Evolutionary conservation across 2,329 filamentous ascomycete species (phyloP), one percentile per base, ranked within the genome.

Genomic region (Daldinia eschscholtzii): DNA sequence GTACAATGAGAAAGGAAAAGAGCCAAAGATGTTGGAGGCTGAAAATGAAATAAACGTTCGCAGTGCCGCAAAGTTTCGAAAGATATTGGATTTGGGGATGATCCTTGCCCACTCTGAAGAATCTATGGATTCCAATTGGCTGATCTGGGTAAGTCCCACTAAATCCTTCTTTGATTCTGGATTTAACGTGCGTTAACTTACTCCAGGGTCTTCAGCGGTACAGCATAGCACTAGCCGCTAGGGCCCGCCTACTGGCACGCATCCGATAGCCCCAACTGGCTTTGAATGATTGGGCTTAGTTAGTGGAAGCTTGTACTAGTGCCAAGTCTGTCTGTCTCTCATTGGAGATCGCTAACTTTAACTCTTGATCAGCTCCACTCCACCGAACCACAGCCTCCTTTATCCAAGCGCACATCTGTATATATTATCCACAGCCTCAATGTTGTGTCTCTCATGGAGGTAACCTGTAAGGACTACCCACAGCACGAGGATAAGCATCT

Each of bases 231-330:
- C 55, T 48, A 61, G 33, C 56, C 68, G 68, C 68, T 64, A 57
- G 62, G 62, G 65, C 46, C 65, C 62, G 65, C 68, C 53, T 69
- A 59, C 65, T 70, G 60, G 64, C 64, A 64, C 61, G 44, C 60
- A 33, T 30, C n/a, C 12, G 20, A 41, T 37, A 23, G 37, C 30
- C 33, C 63, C 15, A 41, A 41, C 57, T 57, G 20, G 59, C 15
- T 6, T 30, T 50, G 3, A 50, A 50, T 9, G 13, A 50, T 63
- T 66, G 57, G 64, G 37, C 41, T 62, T 48, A 2, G 7, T 35
- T 23, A 58, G 56, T 39, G 33, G 13, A 28, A 48, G 13, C 10
- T 23, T 23, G 9, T n/a, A 48, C 26, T 15, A n/a, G 44, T 28
- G 44, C 44, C 44, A 28, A 48, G 44, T 10, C 44, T 48, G 4